phyloP scores from a whole-genome alignment of 768 basidiomycete genomes.

The Tricholoma furcatifolium region DNA sequence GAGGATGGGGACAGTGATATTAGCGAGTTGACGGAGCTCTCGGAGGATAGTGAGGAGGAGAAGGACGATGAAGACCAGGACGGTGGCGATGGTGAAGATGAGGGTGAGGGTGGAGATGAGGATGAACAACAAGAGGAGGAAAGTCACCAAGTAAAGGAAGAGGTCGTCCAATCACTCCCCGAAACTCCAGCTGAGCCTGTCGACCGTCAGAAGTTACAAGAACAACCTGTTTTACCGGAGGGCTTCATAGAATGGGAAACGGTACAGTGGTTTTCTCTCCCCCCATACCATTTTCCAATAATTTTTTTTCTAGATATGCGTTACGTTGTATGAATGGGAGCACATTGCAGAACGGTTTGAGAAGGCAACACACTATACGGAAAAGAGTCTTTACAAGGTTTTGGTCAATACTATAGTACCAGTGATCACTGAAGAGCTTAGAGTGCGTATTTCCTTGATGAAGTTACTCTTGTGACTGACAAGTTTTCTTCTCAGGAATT shows the following conservation, averaged over 20 bases:
- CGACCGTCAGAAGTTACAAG: slow-evolving; percentile 18
- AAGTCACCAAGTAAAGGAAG: slow-evolving; percentile 11
- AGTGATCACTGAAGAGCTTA: slow-evolving; percentile 62
- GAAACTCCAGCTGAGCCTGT: slow-evolving; percentile 5
- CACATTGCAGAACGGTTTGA: slow-evolving; percentile 72
- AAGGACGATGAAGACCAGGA: slow-evolving; percentile 15
- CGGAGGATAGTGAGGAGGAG: slow-evolving; percentile 37
- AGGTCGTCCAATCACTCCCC: slow-evolving; percentile 4
- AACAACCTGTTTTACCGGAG: slow-evolving; percentile 30
- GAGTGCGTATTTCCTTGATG: slow-evolving; percentile 38
- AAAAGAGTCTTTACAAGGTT: slow-evolving; percentile 74
- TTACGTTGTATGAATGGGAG: slow-evolving; percentile 85
- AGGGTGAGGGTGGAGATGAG: slow-evolving; percentile 6
- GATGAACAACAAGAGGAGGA: slow-evolving; percentile 9
- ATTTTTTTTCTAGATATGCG: slow-evolving; percentile 61
- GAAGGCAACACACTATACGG: slow-evolving; percentile 73
- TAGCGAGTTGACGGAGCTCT: slow-evolving; percentile 77
- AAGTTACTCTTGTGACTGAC: slow-evolving; percentile 4
- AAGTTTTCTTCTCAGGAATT: slow-evolving; percentile 44
- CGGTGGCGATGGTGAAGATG: slow-evolving; percentile 6
- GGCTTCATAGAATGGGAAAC: slow-evolving; percentile 91
- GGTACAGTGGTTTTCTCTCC: slow-evolving; percentile 38
- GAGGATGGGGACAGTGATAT: slow-evolving; percentile 61
- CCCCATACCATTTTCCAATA: not conserved
- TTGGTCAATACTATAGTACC: slow-evolving; percentile 70